Conservation (phyloP, 192 early-diverging fungal species). For the Backusella tarrabulga region DNA sequence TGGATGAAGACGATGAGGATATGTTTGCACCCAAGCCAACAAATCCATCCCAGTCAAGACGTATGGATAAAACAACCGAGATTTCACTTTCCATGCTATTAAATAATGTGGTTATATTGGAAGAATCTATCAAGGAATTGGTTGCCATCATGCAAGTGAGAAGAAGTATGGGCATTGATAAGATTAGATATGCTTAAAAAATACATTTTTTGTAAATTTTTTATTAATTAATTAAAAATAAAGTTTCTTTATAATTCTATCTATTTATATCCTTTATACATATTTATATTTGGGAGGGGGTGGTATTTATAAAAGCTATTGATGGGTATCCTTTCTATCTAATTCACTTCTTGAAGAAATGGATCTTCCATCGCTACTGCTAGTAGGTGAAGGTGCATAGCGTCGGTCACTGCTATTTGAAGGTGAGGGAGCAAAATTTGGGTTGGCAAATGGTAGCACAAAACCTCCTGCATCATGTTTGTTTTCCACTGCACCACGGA, state of each 20-base stretch:
- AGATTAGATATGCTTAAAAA: background rate
- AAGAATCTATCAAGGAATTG: constrained; percentile 92
- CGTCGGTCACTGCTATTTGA: background rate
- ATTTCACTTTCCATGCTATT: constrained; percentile 61
- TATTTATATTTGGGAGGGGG: background rate
- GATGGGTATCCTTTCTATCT: background rate
- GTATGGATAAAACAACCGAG: constrained; percentile 44
- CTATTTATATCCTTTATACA: background rate
- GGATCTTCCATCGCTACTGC: background rate
- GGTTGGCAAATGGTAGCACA: constrained; percentile 13
- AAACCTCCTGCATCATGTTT: constrained; percentile 26
- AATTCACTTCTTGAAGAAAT: background rate
- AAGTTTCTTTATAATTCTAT: background rate
- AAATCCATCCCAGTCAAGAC: constrained; percentile 30
- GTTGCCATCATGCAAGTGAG: constrained; percentile 83
- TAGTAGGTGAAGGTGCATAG: background rate
- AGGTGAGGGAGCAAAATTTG: constrained; percentile 1
- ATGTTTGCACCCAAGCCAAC: constrained; percentile 23
- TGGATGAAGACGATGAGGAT: constrained; percentile 45
- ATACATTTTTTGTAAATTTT: background rate
- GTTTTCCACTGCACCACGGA: constrained; percentile 7
- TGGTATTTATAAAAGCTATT: background rate
- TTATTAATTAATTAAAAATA: background rate
- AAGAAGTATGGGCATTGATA: constrained; percentile 72
- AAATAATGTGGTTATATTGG: constrained; percentile 90